phyloP scores from a whole-genome alignment of 805 yeast genomes.

The Yamadazyma endophytica region DNA sequence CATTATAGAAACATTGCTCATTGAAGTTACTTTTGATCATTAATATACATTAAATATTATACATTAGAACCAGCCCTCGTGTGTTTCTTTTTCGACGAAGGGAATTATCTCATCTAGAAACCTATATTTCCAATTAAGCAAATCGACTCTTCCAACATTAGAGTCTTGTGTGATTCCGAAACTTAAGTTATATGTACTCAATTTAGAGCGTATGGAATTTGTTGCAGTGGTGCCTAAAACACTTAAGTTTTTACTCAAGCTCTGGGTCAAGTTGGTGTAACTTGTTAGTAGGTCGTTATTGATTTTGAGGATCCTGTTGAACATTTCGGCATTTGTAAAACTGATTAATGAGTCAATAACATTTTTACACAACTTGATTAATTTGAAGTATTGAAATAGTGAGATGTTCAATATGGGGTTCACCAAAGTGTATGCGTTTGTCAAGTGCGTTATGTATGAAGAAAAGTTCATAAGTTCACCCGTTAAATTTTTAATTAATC shows the following conservation, averaged over 20 bases:
- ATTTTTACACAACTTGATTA: constrained; percentile 32
- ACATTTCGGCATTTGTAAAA: constrained; percentile 20
- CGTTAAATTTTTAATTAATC: constrained; percentile 34
- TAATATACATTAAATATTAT: not conserved
- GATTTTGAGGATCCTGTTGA: constrained; percentile 27
- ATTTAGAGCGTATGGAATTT: constrained; percentile 19
- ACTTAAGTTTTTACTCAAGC: constrained; percentile 5
- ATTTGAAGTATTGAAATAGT: constrained; percentile 27
- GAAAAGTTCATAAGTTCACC: constrained; percentile 24
- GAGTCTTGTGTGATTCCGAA: too few relatives aligned
- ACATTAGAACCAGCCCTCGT: constrained; percentile 33
- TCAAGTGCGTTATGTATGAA: constrained; percentile 19
- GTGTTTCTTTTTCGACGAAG: constrained; percentile 25
- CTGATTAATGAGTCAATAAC: constrained; percentile 23
- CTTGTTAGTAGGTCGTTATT: constrained; percentile 33
- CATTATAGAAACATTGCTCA: not conserved
- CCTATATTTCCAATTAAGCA: constrained; percentile 16
- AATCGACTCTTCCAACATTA: too few relatives aligned
- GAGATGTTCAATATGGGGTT: constrained; percentile 31
- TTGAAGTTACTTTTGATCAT: not conserved
- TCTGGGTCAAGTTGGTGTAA: constrained; percentile 21
- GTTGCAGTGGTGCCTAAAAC: constrained; percentile 21
- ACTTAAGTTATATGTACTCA: constrained; percentile 22
- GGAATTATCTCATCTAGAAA: constrained; percentile 18
- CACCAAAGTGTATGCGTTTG: constrained; percentile 6